Evolutionary conservation across 805 yeast genomes (phyloP).

Genomic region (Hanseniaspora pseudoguilliermondii): DNA sequence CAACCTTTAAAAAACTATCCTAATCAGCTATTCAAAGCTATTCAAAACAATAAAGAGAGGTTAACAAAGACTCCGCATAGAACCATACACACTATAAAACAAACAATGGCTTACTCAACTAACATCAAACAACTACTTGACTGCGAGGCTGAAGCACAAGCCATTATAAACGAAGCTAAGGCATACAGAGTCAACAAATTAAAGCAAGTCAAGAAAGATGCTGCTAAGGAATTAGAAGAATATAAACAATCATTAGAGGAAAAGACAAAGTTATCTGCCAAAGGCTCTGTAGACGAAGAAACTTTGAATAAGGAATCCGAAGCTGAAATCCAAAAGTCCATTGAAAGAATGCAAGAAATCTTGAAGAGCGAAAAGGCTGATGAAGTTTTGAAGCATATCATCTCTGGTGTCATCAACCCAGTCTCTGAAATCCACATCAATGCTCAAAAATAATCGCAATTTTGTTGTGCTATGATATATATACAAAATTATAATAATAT

Average conservation of each 20-base stretch:
- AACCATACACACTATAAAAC: constrained; percentile 15
- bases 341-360: constrained; percentile 52
- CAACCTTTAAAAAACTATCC: neutral
- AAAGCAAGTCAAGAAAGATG: constrained; percentile 90
- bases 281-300: constrained; percentile 67
- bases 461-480: neutral
- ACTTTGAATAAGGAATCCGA: constrained; percentile 60
- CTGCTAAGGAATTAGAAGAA: constrained; percentile 73
- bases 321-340: constrained; percentile 53
- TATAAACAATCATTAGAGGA: constrained; percentile 41
- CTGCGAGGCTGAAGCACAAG: constrained; percentile 97
- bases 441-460: constrained; percentile 29
- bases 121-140: constrained; percentile 24
- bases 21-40: neutral
- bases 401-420: constrained; percentile 35
- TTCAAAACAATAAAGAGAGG: neutral
- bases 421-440: constrained; percentile 74
- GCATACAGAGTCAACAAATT: constrained; percentile 61
- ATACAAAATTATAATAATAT: neutral
- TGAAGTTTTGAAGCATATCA: constrained; percentile 71
- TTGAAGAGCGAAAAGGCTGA: constrained; percentile 48
- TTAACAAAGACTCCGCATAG: neutral
- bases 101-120: constrained; percentile 28
- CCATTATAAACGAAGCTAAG: constrained; percentile 86
- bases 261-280: constrained; percentile 30